These are phyloP conservation scores for Ceratonia siliqua DNA, from an alignment of 306 rosid genomes.

Conservation along the genomic window DNA sequence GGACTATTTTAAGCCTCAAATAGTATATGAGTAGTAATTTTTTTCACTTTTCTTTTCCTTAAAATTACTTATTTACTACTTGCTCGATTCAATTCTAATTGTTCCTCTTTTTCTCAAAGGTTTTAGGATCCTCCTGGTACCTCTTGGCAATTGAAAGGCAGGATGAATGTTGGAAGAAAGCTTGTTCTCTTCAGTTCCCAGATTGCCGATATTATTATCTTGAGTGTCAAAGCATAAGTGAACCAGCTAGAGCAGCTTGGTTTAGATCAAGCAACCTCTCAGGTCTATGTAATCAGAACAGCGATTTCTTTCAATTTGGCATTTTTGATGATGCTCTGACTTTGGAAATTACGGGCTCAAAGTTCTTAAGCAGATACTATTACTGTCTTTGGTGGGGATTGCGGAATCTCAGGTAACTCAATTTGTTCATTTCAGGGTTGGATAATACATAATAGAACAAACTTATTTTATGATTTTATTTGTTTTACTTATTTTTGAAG, in stretches of 20 bases:
- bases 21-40: neutral
- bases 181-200: constrained; percentile 41
- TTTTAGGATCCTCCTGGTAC: constrained; percentile 61
- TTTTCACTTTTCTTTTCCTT: too few species aligned
- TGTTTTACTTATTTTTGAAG: too few species aligned
- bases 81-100: neutral
- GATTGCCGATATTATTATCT: constrained; percentile 49
- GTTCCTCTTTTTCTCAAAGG: constrained; percentile 38
- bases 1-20: neutral
- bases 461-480: too few species aligned
- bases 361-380: constrained; percentile 53
- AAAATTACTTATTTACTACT: neutral
- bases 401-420: constrained; percentile 48
- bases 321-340: constrained; percentile 52
- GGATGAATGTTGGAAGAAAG: constrained; percentile 68
- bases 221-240: constrained; percentile 38
- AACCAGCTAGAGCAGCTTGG: constrained; percentile 48
- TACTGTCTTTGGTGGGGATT: constrained; percentile 62
- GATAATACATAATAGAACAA: too few species aligned
- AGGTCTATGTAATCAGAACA: constrained; percentile 41
- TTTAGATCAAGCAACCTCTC: constrained; percentile 58
- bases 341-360: constrained; percentile 31
- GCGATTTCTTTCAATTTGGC: constrained; percentile 54
- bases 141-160: constrained; percentile 53
- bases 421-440: neutral